phyloP scores from a whole-genome alignment of 257 asterid species.

The Linaria vulgaris region DNA sequence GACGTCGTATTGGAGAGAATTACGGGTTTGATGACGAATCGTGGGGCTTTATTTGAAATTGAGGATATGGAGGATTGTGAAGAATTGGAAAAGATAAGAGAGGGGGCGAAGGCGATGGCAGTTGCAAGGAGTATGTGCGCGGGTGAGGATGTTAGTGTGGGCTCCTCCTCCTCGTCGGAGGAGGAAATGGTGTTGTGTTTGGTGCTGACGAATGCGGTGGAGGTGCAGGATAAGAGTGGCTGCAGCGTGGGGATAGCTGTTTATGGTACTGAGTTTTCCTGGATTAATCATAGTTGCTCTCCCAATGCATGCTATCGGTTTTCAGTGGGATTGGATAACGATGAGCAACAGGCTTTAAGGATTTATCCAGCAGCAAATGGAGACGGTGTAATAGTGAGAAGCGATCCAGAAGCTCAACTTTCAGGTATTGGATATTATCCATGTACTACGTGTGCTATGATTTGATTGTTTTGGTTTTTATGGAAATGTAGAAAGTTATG shows the following conservation, averaged over 20 bases:
- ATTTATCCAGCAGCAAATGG: slow-evolving; percentile 37
- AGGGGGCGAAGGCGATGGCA: slow-evolving; percentile 47
- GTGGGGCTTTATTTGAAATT: slow-evolving; percentile 34
- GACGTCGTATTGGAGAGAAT: slow-evolving; percentile 42
- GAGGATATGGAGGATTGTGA: slow-evolving; percentile 8
- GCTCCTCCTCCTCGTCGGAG: slow-evolving; percentile 12
- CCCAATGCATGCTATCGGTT: slow-evolving; percentile 75
- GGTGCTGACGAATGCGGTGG: slow-evolving; percentile 73
- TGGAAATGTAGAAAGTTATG: slow-evolving; percentile 41
- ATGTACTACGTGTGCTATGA: background rate
- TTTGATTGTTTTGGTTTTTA: slow-evolving; percentile 1
- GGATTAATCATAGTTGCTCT: slow-evolving; percentile 87
- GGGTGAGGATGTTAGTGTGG: slow-evolving; percentile 8
- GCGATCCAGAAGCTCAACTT: slow-evolving; percentile 1
- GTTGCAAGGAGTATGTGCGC: slow-evolving; percentile 35
- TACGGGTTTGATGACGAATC: slow-evolving; percentile 65
- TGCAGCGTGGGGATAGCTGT: slow-evolving; percentile 59
- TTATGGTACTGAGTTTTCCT: slow-evolving; percentile 61
- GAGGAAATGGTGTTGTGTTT: slow-evolving; percentile 64
- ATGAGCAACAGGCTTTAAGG: slow-evolving; percentile 23
- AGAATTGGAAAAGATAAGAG: slow-evolving; percentile 35
- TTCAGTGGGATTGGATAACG: slow-evolving; percentile 1
- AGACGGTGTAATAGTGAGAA: background rate
- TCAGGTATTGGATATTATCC: slow-evolving; percentile 12
- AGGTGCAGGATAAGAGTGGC: slow-evolving; percentile 59